Evolutionary conservation across 164 flowering plant genomes (phyloP).

Genomic region (Berberis vulgaris): DNA sequence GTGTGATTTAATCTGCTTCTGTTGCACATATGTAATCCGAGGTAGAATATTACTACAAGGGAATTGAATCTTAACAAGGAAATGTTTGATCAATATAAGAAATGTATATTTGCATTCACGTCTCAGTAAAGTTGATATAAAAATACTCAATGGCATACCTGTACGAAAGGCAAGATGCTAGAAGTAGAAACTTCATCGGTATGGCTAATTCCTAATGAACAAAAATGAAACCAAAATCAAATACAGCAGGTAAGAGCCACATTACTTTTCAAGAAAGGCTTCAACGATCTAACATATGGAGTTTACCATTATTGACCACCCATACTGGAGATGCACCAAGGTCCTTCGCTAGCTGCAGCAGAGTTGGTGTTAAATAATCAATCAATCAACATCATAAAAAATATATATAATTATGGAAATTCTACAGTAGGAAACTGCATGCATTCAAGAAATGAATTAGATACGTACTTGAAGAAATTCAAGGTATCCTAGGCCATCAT

Average conservation of each 20-base stretch:
- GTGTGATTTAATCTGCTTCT: too few relatives aligned
- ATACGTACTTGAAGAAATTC: conserved; percentile 84
- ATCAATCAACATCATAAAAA: neutral
- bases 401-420: neutral
- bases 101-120: neutral
- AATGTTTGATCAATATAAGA: too few relatives aligned
- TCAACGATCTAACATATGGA: neutral
- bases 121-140: neutral
- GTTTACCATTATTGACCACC: conserved; percentile 90
- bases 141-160: conserved; percentile 28
- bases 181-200: conserved; percentile 65
- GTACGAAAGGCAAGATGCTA: conserved; percentile 57
- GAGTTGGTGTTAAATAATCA: neutral
- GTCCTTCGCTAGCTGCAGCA: conserved; percentile 77
- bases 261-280: neutral
- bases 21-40: too few relatives aligned
- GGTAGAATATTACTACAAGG: too few relatives aligned
- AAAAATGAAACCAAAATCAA: conserved; percentile 1
- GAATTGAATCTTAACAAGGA: too few relatives aligned
- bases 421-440: neutral
- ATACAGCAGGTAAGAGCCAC: neutral
- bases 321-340: conserved; percentile 71
- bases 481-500: conserved; percentile 88
- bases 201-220: conserved; percentile 71
- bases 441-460: conserved; percentile 2